Evolutionary conservation across 2,329 filamentous ascomycete species (phyloP), one percentile per base, ranked within the genome.

Genomic region (Paraphaeosphaeria sporulosa): DNA sequence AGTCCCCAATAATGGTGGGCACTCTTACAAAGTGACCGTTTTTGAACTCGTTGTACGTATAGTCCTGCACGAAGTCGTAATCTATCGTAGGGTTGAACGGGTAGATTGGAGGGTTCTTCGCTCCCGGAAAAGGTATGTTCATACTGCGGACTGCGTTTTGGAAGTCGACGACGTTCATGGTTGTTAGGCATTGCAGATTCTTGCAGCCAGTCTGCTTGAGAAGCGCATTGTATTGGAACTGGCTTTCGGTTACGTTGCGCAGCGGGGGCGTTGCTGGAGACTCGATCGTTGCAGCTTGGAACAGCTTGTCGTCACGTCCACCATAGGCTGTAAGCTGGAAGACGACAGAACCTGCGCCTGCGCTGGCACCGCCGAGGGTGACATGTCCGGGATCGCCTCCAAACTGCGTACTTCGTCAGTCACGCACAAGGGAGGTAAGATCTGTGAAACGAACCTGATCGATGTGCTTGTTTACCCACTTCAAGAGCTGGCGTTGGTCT

Each of bases 61-160:
- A 78, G 56, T 81, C 75, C 55, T 68, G 62, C 40, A 81, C 70
- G 47, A 82, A 76, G 59, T 79, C 75, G 27, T 78, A 72, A 69
- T 82, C 80, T 13, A 81, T 66, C 1, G 74, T 78, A 1, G 81
- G 81, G 19, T 78, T 77, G 70, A 75, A 83, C 67, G 79, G 78
- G 59, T 76, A 82, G 5, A 76, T 62, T 1, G 80, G 76, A 1
- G 71, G 59, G 8, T 61, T 63, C 21, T 58, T 66, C 21, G 64
- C 73, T 7, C 78, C 78, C 0, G 80, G 79, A 48, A 77, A 82
- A 3, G 79, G 73, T 27, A 68, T 67, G 30, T 72, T 72, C 23
- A 79, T 51, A 40, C 74, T 75, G 4, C 67, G 63, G 1, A 75
- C 74, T 13, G 77, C 78, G 17, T 64, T 70, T 62, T 81, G 80